Conservation (phyloP, 495 filamentous ascomycete species). For the Xanthoparmelia taractica region DNA sequence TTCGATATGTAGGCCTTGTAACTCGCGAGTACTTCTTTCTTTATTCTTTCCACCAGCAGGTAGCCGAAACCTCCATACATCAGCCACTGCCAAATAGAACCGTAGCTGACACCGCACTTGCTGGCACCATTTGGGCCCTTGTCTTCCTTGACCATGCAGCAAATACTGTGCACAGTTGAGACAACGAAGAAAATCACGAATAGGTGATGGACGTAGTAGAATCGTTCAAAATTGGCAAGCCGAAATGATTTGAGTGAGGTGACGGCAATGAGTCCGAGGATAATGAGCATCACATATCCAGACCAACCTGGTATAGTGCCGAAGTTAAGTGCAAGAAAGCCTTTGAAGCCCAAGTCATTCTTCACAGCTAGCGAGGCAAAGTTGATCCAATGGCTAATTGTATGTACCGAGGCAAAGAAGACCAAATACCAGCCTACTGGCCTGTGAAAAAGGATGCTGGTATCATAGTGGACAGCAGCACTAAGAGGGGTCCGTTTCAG, state of each 20-base stretch:
- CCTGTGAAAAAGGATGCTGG: conserved; percentile 77
- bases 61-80: conserved; percentile 68
- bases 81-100: conserved; percentile 77
- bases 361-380: conserved; percentile 64
- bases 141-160: conserved; percentile 76
- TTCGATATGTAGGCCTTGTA: conserved; percentile 75
- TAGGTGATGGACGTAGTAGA: conserved; percentile 74
- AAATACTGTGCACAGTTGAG: conserved; percentile 72
- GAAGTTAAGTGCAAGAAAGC: conserved; percentile 62
- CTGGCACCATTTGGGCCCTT: conserved; percentile 61
- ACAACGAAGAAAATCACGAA: conserved; percentile 75
- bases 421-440: conserved; percentile 73
- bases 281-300: conserved; percentile 68
- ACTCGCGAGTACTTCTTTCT: conserved; percentile 60
- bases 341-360: conserved; percentile 63
- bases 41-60: conserved; percentile 59
- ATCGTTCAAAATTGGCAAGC: conserved; percentile 66
- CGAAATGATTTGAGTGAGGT: conserved; percentile 63
- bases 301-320: conserved; percentile 70
- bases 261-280: conserved; percentile 57
- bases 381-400: conserved; percentile 75
- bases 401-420: conserved; percentile 75
- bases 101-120: conserved; percentile 32
- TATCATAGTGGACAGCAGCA: conserved; percentile 72
- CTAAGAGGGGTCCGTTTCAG: conserved; percentile 66